These are phyloP conservation scores for Iris macrosiphon DNA, from an alignment of 106 monocot species.

Conservation along the genomic window DNA sequence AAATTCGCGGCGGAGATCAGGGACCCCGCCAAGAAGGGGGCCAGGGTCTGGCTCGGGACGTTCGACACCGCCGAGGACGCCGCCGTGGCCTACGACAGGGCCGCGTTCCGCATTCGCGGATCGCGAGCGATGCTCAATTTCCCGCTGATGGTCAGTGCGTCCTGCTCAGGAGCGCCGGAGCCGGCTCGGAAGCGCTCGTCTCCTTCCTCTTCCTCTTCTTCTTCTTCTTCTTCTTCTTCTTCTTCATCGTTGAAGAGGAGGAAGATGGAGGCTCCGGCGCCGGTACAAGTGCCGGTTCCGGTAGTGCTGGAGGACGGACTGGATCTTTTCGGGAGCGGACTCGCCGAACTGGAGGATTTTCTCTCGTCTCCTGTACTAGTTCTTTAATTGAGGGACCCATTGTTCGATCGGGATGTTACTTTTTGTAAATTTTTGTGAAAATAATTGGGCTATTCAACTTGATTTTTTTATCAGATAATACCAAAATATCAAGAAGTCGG, in stretches of 20 bases:
- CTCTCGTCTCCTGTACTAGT: not conserved
- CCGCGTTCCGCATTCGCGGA: constrained; percentile 18
- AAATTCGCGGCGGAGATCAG: constrained; percentile 39
- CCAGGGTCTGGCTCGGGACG: constrained; percentile 65
- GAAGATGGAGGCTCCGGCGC: not conserved
- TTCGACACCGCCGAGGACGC: constrained; percentile 26
- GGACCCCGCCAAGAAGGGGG: constrained; percentile 62
- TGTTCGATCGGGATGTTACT: not conserved
- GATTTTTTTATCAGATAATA: too few species aligned
- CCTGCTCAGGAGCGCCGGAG: constrained; percentile 1
- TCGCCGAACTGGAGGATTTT: not conserved
- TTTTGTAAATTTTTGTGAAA: too few species aligned
- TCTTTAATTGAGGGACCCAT: not conserved
- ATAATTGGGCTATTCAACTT: too few species aligned
- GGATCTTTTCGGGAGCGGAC: not conserved
- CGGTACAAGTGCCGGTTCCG: too few species aligned
- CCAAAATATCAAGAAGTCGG: too few species aligned
- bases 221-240: too few species aligned
- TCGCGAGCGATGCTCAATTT: constrained; percentile 25
- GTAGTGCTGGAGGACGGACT: not conserved
- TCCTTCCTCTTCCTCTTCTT: not conserved
- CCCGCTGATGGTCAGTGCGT: constrained; percentile 10
- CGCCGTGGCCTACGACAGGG: constrained; percentile 16
- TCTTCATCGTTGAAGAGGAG: constrained; percentile 10
- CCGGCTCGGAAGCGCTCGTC: not conserved